Percentiles rank a stretch among this genome's conserved stretches.
phyloP scores from a whole-genome alignment of 106 monocot genomes.

The Acanthochlamys bracteata region DNA sequence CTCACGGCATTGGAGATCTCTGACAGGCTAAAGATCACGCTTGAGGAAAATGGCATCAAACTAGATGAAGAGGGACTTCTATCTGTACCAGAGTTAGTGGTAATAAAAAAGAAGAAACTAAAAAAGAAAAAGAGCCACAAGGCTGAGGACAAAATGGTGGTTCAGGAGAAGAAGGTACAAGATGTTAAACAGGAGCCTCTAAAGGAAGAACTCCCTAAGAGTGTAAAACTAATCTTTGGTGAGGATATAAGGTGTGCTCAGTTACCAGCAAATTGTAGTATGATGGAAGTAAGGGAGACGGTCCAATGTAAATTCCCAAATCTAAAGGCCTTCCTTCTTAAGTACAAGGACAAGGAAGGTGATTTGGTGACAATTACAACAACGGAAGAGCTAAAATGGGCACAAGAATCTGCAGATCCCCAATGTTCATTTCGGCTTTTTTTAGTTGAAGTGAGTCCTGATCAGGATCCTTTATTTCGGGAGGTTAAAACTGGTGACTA shows the following conservation, averaged over 20 bases:
- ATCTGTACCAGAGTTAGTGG: constrained; percentile 14
- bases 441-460: constrained; percentile 66
- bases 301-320: constrained; percentile 57
- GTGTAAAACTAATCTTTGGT: constrained; percentile 64
- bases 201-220: constrained; percentile 34
- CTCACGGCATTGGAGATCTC: constrained; percentile 71
- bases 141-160: constrained; percentile 26
- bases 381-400: constrained; percentile 75
- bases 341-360: constrained; percentile 87
- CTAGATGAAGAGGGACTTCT: constrained; percentile 33
- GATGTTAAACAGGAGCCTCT: not conserved
- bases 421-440: constrained; percentile 57
- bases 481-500: constrained; percentile 23
- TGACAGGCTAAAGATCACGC: constrained; percentile 53
- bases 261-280: constrained; percentile 41
- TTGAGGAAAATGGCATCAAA: constrained; percentile 52
- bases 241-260: constrained; percentile 89
- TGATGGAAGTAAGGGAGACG: constrained; percentile 56
- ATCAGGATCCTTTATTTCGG: constrained; percentile 54
- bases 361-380: constrained; percentile 90
- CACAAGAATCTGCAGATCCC: constrained; percentile 55
- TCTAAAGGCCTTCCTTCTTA: constrained; percentile 60
- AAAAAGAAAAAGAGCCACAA: constrained; percentile 49
- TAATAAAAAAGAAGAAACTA: constrained; percentile 36
- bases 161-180: constrained; percentile 20